phyloP scores from a whole-genome alignment of 1,284 basidiomycete genomes.

The Mycena sp. region DNA sequence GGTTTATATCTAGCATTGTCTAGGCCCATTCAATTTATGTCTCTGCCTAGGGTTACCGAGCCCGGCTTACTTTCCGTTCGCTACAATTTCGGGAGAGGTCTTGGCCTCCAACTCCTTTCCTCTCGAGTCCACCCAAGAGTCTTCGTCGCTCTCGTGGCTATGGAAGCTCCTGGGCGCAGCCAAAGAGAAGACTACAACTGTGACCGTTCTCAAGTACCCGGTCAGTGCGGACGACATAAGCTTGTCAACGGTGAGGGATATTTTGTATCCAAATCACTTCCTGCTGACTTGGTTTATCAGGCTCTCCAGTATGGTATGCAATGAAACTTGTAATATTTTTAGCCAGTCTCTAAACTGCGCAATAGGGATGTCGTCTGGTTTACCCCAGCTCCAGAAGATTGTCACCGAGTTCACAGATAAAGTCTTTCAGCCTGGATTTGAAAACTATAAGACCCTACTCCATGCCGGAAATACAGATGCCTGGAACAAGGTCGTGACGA shows the following conservation, averaged over 20 bases:
- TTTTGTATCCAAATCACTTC: neutral
- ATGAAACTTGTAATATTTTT: neutral
- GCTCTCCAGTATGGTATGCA: conserved; percentile 72
- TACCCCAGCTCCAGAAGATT: conserved; percentile 61
- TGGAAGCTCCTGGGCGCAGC: conserved; percentile 68
- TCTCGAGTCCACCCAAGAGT: conserved; percentile 37
- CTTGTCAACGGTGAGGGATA: conserved; percentile 52
- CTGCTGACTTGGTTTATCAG: conserved; percentile 10
- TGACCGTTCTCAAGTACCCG: conserved; percentile 73
- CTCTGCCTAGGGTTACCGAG: conserved; percentile 61
- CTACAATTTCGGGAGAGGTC: conserved; percentile 59
- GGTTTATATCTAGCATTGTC: neutral
- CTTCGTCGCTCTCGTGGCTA: conserved; percentile 65
- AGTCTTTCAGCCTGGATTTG: conserved; percentile 76
- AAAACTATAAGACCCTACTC: conserved; percentile 70
- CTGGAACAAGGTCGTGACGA: conserved; percentile 63
- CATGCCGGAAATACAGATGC: conserved; percentile 85
- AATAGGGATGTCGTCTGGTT: conserved; percentile 61
- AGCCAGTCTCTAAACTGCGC: neutral
- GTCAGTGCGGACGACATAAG: conserved; percentile 61
- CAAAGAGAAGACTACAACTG: conserved; percentile 54
- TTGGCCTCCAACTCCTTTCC: conserved; percentile 47
- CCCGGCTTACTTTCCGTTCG: conserved; percentile 71
- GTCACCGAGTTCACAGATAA: conserved; percentile 66
- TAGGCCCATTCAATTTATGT: neutral